A percentile compares a stretch with the other conserved stretches of the same genome.
phyloP scores from a whole-genome alignment of 768 basidiomycete genomes.

The Gautieria morchelliformis region DNA sequence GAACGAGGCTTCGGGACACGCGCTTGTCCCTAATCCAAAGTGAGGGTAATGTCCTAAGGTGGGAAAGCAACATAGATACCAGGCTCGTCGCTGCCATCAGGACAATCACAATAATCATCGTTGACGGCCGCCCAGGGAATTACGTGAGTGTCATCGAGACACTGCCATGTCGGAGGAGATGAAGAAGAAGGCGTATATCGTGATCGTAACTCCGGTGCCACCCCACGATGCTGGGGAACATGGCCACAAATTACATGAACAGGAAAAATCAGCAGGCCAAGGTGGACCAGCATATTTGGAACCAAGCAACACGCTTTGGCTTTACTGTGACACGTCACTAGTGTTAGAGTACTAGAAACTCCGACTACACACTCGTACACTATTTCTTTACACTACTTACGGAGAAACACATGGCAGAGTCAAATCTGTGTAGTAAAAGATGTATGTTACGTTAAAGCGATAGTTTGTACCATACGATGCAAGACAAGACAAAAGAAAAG shows the following conservation, averaged over 20 bases:
- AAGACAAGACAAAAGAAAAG: background rate
- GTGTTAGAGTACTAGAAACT: background rate
- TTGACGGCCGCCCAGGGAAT: conserved; percentile 80
- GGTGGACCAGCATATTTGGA: background rate
- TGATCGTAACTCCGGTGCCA: conserved; percentile 41
- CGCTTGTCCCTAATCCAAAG: conserved; percentile 57
- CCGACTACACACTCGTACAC: background rate
- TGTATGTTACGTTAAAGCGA: background rate
- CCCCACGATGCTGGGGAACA: conserved; percentile 37
- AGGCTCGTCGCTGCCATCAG: conserved; percentile 93
- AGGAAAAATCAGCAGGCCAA: background rate
- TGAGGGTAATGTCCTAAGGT: background rate
- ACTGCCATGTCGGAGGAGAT: conserved; percentile 48
- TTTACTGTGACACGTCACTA: background rate
- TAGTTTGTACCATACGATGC: background rate
- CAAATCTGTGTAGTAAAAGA: background rate
- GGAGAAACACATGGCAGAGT: no score
- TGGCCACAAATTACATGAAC: background rate
- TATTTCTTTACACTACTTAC: no score
- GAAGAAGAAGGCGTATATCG: conserved; percentile 44
- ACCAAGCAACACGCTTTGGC: background rate
- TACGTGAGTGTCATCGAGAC: conserved; percentile 69
- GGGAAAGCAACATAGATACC: conserved; percentile 34
- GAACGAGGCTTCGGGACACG: conserved; percentile 68
- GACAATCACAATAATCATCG: conserved; percentile 92